phyloP scores from a whole-genome alignment of 495 filamentous ascomycete species.

The Mytilinidion resinicola region DNA sequence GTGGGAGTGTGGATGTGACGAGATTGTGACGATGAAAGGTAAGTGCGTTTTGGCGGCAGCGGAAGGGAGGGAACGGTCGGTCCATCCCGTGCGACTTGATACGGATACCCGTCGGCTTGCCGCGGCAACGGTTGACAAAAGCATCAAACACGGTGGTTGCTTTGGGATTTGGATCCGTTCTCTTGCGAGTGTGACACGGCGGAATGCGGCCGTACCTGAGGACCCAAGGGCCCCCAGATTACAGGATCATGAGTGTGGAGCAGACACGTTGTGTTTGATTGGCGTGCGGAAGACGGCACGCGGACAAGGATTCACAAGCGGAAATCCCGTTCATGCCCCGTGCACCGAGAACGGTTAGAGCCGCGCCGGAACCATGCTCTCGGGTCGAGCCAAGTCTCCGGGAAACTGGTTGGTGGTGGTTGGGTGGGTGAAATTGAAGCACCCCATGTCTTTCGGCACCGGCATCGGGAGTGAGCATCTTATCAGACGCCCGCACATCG shows the following conservation, averaged over 20 bases:
- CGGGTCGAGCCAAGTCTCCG: constrained; percentile 26
- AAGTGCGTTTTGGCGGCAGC: neutral
- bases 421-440: constrained; percentile 11
- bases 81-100: neutral
- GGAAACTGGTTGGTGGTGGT: constrained; percentile 20
- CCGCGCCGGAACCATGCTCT: constrained; percentile 16
- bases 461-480: neutral
- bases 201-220: neutral
- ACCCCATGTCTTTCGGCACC: neutral
- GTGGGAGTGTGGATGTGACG: constrained; percentile 1
- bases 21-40: neutral
- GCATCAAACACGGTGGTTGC: neutral
- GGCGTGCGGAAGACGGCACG: neutral
- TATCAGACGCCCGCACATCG: neutral
- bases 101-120: neutral
- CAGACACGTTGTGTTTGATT: neutral
- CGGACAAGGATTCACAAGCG: constrained; percentile 24
- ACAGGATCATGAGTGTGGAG: neutral
- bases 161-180: neutral
- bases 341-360: constrained; percentile 12
- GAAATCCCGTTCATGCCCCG: constrained; percentile 14
- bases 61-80: no score
- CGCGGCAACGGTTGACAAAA: neutral
- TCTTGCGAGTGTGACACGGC: neutral
- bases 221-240: neutral